Conservation (phyloP, 2,329 filamentous ascomycete species). For the Grosmannia serpens region DNA sequence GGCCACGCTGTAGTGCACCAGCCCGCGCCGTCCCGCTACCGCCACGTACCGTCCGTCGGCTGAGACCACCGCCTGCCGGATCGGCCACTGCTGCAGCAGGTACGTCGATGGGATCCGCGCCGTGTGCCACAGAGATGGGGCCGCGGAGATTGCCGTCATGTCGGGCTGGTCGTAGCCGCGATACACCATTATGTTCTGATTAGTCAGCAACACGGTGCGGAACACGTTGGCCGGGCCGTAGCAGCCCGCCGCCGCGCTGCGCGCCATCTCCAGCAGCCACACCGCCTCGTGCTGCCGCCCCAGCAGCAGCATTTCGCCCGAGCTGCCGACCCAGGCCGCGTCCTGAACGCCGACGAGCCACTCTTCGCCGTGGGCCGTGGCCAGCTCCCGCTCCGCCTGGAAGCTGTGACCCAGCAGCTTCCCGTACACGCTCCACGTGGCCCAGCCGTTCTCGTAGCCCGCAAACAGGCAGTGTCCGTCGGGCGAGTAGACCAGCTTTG, state of each 20-base stretch:
- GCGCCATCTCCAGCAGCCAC: conserved; percentile 84
- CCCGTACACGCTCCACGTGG: conserved; percentile 94
- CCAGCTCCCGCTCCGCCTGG: conserved; percentile 51
- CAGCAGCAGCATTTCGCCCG: conserved; percentile 72
- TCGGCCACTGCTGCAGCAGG: conserved; percentile 86
- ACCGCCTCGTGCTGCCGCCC: conserved; percentile 62
- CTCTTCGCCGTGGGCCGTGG: conserved; percentile 58
- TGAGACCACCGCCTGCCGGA: conserved; percentile 76
- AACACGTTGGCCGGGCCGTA: conserved; percentile 87
- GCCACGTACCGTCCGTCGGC: conserved; percentile 89
- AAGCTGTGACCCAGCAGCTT: conserved; percentile 83
- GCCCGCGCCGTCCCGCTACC: conserved; percentile 81
- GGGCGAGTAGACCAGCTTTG: conserved; percentile 73
- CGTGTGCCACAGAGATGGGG: conserved; percentile 91
- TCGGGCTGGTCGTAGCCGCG: conserved; percentile 86
- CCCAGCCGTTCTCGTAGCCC: conserved; percentile 87
- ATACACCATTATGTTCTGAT: conserved; percentile 81
- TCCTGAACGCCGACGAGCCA: conserved; percentile 74
- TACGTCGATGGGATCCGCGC: conserved; percentile 77
- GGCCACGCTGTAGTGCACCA: conserved; percentile 91
- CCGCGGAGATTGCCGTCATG: conserved; percentile 80
- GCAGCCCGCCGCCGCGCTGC: conserved; percentile 84
- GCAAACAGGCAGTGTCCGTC: conserved; percentile 95
- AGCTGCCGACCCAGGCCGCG: conserved; percentile 78
- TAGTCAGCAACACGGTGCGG: conserved; percentile 78